Evolutionary conservation across 1,139 yeast species (phyloP).

Genomic region (Yamadazyma diddensiae): DNA sequence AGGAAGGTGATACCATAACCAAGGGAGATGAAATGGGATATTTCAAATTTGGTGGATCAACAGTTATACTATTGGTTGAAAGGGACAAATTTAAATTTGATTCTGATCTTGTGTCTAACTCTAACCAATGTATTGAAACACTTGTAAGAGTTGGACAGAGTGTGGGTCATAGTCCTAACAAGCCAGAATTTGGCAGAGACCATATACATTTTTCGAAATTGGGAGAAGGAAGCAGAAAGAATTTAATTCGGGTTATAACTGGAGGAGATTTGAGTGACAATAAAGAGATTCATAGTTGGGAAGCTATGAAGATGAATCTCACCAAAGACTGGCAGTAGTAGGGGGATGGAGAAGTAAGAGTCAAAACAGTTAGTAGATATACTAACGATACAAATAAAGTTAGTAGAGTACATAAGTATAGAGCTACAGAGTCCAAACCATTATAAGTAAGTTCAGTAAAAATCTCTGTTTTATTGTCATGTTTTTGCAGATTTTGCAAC

Average conservation of each 20-base stretch:
- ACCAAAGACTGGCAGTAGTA: too few species aligned
- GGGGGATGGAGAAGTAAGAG: too few species aligned
- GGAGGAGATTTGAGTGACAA: conserved; percentile 45
- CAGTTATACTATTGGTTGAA: conserved; percentile 59
- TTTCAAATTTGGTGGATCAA: conserved; percentile 95
- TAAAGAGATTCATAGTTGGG: conserved; percentile 39
- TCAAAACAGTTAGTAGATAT: too few species aligned
- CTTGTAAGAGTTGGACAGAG: conserved; percentile 88
- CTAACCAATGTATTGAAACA: conserved; percentile 72
- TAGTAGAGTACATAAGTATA: too few species aligned
- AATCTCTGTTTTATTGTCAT: too few species aligned
- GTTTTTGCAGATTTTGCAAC: too few species aligned
- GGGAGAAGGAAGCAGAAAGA: conserved; percentile 47
- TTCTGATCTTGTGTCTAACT: conserved; percentile 67
- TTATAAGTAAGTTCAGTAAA: too few species aligned
- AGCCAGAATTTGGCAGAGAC: conserved; percentile 48
- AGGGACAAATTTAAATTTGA: conserved; percentile 52
- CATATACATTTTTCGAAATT: conserved; percentile 45
- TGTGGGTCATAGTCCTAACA: conserved; percentile 67
- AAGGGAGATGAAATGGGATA: conserved; percentile 89
- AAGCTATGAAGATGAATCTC: conserved; percentile 28
- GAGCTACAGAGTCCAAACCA: too few species aligned
- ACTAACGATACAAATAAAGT: too few species aligned
- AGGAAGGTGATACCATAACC: conserved; percentile 53
- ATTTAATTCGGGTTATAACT: conserved; percentile 60